A percentile compares a stretch with the other conserved stretches of the same genome.
These are phyloP conservation scores for Phallus indusiatus DNA, from an alignment of 768 basidiomycete species.

Conservation along the genomic window DNA sequence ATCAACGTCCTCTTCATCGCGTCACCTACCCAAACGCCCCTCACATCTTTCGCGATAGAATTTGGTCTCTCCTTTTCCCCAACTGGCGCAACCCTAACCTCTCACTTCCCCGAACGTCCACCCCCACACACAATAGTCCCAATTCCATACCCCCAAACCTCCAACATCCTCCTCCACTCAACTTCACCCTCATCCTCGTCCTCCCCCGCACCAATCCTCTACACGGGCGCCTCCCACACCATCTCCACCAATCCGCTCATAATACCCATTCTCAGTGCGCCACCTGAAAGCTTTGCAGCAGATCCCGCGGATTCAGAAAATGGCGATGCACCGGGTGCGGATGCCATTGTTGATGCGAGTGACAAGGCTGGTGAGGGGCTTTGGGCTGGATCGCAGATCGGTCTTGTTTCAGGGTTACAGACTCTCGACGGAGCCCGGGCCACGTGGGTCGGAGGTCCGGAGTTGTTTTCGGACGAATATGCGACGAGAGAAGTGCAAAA, in stretches of 20 bases:
- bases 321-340: slow-evolving; percentile 37
- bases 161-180: slow-evolving; percentile 9
- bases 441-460: slow-evolving; percentile 73
- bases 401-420: slow-evolving; percentile 86
- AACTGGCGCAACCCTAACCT: slow-evolving; percentile 72
- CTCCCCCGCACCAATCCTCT: slow-evolving; percentile 56
- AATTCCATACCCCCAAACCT: slow-evolving; percentile 37
- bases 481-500: slow-evolving; percentile 50
- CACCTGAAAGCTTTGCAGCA: slow-evolving; percentile 64
- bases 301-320: slow-evolving; percentile 37
- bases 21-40: slow-evolving; percentile 62
- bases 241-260: slow-evolving; percentile 67
- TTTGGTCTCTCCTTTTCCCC: slow-evolving; percentile 87
- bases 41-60: slow-evolving; percentile 76
- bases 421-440: slow-evolving; percentile 66
- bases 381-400: slow-evolving; percentile 72
- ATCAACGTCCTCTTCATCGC: slow-evolving; percentile 82
- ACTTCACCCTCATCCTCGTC: slow-evolving; percentile 34
- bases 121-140: slow-evolving; percentile 58
- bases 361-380: slow-evolving; percentile 71
- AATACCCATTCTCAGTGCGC: slow-evolving; percentile 73
- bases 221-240: slow-evolving; percentile 60
- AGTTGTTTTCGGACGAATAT: slow-evolving; percentile 70
- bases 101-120: slow-evolving; percentile 74
- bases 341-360: slow-evolving; percentile 57